A percentile compares a stretch with the other conserved stretches of the same genome.
Evolutionary conservation across 805 yeast genomes (phyloP).

Genomic region (Nadsonia fulvescens): DNA sequence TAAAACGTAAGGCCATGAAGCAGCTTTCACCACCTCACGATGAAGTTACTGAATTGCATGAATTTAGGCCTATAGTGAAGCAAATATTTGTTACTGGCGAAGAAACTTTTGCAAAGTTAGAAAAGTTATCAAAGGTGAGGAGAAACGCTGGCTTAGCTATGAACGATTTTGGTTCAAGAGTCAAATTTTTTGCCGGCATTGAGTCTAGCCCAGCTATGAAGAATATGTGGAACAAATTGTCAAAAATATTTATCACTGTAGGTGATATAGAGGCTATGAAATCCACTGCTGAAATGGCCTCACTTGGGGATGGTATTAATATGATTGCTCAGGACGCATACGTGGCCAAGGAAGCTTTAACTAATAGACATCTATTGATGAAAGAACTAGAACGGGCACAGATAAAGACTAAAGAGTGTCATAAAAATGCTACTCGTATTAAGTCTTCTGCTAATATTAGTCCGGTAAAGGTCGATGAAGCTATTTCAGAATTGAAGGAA

Average conservation of each 20-base stretch:
- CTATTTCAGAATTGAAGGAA: slow-evolving; percentile 57
- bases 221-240: slow-evolving; percentile 58
- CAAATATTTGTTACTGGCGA: slow-evolving; percentile 43
- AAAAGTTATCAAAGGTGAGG: slow-evolving; percentile 30
- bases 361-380: slow-evolving; percentile 85
- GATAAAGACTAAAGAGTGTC: slow-evolving; percentile 48
- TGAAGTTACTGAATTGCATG: slow-evolving; percentile 61
- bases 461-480: slow-evolving; percentile 82
- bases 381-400: slow-evolving; percentile 73
- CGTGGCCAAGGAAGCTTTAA: slow-evolving; percentile 77
- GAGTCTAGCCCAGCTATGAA: slow-evolving; percentile 60
- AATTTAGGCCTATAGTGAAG: slow-evolving; percentile 75
- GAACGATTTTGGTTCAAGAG: slow-evolving; percentile 29
- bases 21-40: slow-evolving; percentile 88
- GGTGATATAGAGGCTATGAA: slow-evolving; percentile 65
- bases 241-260: slow-evolving; percentile 45
- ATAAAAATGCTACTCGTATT: slow-evolving; percentile 47
- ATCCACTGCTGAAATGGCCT: slow-evolving; percentile 53
- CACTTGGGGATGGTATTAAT: slow-evolving; percentile 58
- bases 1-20: slow-evolving; percentile 75
- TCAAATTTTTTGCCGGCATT: slow-evolving; percentile 20
- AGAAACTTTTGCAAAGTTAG: slow-evolving; percentile 35
- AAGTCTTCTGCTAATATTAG: slow-evolving; percentile 60
- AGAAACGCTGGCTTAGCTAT: slow-evolving; percentile 36
- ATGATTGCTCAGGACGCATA: slow-evolving; percentile 57